These are phyloP conservation scores for Tetrahymena borealis DNA, from an alignment of 73 alveolate species.

Conservation along the genomic window DNA sequence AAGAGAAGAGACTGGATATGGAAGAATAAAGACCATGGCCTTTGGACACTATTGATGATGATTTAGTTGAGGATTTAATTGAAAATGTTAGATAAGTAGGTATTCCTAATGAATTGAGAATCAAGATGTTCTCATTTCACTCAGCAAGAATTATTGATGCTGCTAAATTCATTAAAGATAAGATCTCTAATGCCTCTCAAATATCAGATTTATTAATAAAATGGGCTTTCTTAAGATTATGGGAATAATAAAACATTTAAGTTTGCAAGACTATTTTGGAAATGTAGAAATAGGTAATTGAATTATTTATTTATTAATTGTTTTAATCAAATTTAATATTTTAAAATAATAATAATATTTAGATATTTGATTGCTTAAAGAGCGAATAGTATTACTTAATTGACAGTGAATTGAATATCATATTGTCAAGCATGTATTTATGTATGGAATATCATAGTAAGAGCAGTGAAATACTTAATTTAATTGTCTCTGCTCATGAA, in stretches of 20 bases:
- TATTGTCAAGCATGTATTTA: not conserved
- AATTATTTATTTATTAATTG: not conserved
- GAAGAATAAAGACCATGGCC: constrained; percentile 3
- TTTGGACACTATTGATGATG: not conserved
- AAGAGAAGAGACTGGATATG: not conserved
- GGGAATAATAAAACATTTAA: not conserved
- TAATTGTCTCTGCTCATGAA: not conserved
- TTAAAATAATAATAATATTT: not conserved
- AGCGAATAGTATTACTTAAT: not conserved
- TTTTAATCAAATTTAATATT: not conserved
- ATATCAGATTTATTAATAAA: not conserved
- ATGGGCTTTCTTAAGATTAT: not conserved
- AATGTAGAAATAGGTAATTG: not conserved
- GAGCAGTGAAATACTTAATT: not conserved
- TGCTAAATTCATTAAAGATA: not conserved
- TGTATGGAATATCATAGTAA: not conserved
- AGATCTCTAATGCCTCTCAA: not conserved
- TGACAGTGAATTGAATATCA: not conserved
- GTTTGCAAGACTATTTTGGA: not conserved
- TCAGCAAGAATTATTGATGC: not conserved
- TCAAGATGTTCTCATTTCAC: not conserved
- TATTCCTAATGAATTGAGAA: not conserved
- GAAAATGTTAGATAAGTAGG: not conserved
- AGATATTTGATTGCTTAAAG: not conserved
- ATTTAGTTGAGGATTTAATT: not conserved